Percentiles rank a stretch among this genome's conserved stretches.
Conservation (phyloP, 768 basidiomycete species). For the Tylopilus felleus region DNA sequence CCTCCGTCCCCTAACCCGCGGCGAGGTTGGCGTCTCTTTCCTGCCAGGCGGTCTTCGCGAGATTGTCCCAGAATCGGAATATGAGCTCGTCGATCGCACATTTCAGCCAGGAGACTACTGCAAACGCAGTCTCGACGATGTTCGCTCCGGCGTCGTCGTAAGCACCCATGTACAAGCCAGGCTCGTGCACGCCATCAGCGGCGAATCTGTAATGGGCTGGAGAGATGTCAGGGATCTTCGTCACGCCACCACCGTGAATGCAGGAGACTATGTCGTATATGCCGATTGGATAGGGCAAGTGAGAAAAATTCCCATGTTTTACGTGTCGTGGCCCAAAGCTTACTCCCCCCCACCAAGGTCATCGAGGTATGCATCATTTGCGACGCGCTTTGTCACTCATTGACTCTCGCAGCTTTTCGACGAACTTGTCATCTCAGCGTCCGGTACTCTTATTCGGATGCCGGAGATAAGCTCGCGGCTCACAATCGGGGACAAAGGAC, state of each 20-base stretch:
- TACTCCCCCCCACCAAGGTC: conserved; percentile 44
- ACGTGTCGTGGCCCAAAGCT: conserved; percentile 6
- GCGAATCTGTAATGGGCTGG: conserved; percentile 60
- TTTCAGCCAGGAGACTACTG: conserved; percentile 79
- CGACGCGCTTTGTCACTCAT: conserved; percentile 1
- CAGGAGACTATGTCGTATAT: conserved; percentile 78
- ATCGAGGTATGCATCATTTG: conserved; percentile 58
- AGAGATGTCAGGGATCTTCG: conserved; percentile 55
- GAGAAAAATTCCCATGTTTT: conserved; percentile 24
- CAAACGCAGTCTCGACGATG: conserved; percentile 73
- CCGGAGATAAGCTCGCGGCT: conserved; percentile 78
- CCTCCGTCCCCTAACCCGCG: conserved; percentile 68
- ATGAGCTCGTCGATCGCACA: conserved; percentile 70
- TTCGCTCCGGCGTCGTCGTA: conserved; percentile 74
- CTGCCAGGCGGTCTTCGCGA: conserved; percentile 52
- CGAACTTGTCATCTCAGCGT: conserved; percentile 70
- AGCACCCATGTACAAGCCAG: conserved; percentile 58
- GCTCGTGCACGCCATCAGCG: conserved; percentile 72
- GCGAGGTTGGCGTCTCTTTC: conserved; percentile 83
- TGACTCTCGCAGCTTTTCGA: conserved; percentile 65
- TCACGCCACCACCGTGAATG: conserved; percentile 56
- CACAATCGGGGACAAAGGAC: conserved; percentile 69
- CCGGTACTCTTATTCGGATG: conserved; percentile 64
- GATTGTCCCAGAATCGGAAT: conserved; percentile 67
- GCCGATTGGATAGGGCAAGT: conserved; percentile 92